Base-by-base conservation (phyloP, 2,329 filamentous ascomycete species). In the Mollisia scopiformis region DNA sequence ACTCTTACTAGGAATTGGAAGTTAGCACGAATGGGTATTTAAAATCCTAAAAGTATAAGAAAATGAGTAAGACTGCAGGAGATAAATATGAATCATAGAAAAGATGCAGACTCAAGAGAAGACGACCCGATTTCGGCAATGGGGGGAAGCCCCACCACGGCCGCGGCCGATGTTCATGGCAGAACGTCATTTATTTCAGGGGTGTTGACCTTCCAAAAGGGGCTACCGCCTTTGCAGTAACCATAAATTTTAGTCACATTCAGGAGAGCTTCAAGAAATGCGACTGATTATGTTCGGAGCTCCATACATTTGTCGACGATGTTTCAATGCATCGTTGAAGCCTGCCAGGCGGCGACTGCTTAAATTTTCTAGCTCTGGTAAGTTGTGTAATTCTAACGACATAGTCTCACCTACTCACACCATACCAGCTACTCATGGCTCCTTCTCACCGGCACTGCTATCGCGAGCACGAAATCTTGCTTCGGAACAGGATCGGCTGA, bases 381-480 rank as follows among this genome's bases (percentile, higher is more conserved):
- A 62, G 71, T 66, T 28, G 39, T 66, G 55, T 57, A 59, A 11
- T 30, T 21, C 28, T 33, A 11, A 25, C 25, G 58, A 41, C n/a
- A n/a, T 52, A n/a, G 37, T 28, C 50, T 58, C 60, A 46, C 46
- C 57, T 46, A 16, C 65, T 66, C 54, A 65, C 56, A 61, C 52
- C 61, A 54, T n/a, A 61, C n/a, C 65, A 65, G 64, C 71, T 54
- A 69, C 66, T 52, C 67, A 72, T 67, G 70, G 69, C 35, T 68
- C 71, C 52, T 69, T 76, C 57, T 83, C 85, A 0, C 76, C 79
- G 10, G 80, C 81, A 43, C 80, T 90, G 56, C 80, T 90, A 59
- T 78, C 82, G 43, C 83, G 88, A 63, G 88, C 88, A 8, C 80
- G 81, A 31, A 79, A 78, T 61, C 76, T 90, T 47, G 78, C 84